Evolutionary conservation across 176 grass and related monocot species (phyloP).

Genomic region (Oryza meridionalis): DNA sequence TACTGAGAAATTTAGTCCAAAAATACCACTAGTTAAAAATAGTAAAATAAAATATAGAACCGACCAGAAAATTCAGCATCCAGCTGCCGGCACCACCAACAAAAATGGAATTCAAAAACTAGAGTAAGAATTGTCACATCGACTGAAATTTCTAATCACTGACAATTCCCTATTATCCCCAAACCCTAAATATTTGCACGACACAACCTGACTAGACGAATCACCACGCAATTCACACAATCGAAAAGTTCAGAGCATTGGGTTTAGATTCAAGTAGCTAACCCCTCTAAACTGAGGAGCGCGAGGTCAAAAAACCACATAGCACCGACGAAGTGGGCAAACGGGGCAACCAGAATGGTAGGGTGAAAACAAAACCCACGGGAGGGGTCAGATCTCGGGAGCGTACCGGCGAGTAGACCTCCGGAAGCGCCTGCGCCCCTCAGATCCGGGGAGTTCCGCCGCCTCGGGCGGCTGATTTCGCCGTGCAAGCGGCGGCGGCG

Average conservation of each 20-base stretch:
- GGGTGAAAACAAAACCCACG: not conserved
- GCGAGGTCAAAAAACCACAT: too few relatives aligned
- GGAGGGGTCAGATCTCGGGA: conserved; percentile 23
- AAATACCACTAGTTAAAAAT: too few relatives aligned
- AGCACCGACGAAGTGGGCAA: not conserved
- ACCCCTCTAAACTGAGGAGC: not conserved
- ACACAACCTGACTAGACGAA: not conserved
- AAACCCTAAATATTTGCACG: conserved; percentile 41
- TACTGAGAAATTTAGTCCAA: not conserved
- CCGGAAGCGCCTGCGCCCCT: not conserved
- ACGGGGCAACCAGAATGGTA: conserved; percentile 4
- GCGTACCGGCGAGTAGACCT: conserved; percentile 10
- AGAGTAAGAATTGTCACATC: not conserved
- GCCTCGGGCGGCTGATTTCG: not conserved
- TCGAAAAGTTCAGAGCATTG: not conserved
- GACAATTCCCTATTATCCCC: not conserved
- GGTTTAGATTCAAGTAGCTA: not conserved
- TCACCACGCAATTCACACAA: not conserved
- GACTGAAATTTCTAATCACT: not conserved
- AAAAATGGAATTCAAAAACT: conserved; percentile 10
- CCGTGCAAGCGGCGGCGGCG: not conserved
- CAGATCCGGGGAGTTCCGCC: not conserved
- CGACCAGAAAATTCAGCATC: not conserved
- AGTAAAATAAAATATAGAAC: not conserved
- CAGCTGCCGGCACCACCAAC: not conserved